A percentile compares a stretch with the other conserved stretches of the same genome.
These are phyloP conservation scores for Wickerhamia fluorescens DNA, from an alignment of 805 yeast genomes.

Conservation along the genomic window DNA sequence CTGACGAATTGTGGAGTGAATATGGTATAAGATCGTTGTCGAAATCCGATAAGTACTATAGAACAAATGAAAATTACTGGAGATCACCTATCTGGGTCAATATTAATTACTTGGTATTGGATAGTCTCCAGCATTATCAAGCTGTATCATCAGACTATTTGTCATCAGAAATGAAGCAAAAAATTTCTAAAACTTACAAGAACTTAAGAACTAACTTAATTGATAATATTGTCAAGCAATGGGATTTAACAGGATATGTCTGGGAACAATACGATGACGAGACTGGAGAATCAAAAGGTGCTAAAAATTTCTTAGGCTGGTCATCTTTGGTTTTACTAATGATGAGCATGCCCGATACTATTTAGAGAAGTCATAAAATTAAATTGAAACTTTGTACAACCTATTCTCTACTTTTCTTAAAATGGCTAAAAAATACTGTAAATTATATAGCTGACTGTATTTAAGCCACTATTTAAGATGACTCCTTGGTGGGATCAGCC, in stretches of 20 bases:
- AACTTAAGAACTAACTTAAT: slow-evolving; percentile 63
- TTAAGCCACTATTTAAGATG: slow-evolving; percentile 18
- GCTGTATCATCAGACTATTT: slow-evolving; percentile 21
- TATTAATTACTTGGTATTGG: slow-evolving; percentile 77
- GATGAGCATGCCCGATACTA: slow-evolving; percentile 68
- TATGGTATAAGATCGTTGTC: slow-evolving; percentile 82
- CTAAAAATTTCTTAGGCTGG: slow-evolving; percentile 93
- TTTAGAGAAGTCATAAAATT: slow-evolving; percentile 3
- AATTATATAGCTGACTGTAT: not conserved
- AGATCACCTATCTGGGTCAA: slow-evolving; percentile 91
- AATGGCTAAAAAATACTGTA: not conserved
- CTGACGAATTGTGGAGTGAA: slow-evolving; percentile 66
- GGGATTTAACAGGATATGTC: slow-evolving; percentile 70
- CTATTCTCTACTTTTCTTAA: not conserved
- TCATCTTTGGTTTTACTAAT: slow-evolving; percentile 73
- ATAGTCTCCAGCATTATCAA: slow-evolving; percentile 54
- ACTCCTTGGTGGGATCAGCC: slow-evolving; percentile 27
- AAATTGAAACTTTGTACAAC: slow-evolving; percentile 1
- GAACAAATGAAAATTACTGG: slow-evolving; percentile 90
- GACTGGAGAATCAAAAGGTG: slow-evolving; percentile 72
- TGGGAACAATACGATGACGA: slow-evolving; percentile 87
- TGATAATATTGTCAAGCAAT: slow-evolving; percentile 57
- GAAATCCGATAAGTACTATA: slow-evolving; percentile 54
- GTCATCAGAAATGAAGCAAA: slow-evolving; percentile 33
- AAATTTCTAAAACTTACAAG: slow-evolving; percentile 36